Percentiles rank a stretch among this genome's conserved stretches.
Evolutionary conservation across 176 grass and related monocot genomes (phyloP).

Genomic region (Zea mays): DNA sequence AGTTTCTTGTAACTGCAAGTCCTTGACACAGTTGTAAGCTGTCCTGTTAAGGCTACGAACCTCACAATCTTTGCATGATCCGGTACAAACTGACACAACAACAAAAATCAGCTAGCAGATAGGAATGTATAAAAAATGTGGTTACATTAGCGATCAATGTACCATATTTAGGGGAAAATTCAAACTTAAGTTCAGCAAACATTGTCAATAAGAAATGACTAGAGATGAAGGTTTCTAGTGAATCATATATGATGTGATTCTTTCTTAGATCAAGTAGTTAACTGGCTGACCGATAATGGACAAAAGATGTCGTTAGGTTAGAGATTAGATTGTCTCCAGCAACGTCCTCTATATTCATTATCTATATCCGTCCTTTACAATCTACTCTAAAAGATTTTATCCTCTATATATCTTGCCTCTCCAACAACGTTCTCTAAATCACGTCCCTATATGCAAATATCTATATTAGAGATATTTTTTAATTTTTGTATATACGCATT

Average conservation of each 20-base stretch:
- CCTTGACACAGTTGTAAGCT: constrained; percentile 22
- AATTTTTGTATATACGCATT: too few species aligned
- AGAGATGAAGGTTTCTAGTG: background rate
- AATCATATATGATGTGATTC: background rate
- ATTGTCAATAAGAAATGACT: background rate
- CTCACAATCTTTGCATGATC: constrained; percentile 42
- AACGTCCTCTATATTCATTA: too few species aligned
- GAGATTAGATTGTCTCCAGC: background rate
- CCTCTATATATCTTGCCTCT: too few species aligned
- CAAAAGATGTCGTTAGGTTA: background rate
- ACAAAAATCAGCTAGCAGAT: constrained; percentile 37
- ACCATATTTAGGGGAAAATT: constrained; percentile 3
- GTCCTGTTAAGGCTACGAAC: background rate
- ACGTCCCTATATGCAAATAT: too few species aligned
- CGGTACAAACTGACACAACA: constrained; percentile 39
- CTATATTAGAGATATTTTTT: too few species aligned
- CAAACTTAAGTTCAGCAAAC: background rate
- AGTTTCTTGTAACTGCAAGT: background rate
- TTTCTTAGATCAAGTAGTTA: constrained; percentile 11
- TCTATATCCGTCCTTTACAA: too few species aligned
- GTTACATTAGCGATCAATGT: background rate
- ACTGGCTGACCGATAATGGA: background rate
- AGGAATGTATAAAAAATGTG: background rate
- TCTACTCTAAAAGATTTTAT: too few species aligned
- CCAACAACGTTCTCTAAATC: too few species aligned